These are phyloP conservation scores for Macrolepiota albuminosa DNA, from an alignment of 768 basidiomycete genomes.

Conservation along the genomic window DNA sequence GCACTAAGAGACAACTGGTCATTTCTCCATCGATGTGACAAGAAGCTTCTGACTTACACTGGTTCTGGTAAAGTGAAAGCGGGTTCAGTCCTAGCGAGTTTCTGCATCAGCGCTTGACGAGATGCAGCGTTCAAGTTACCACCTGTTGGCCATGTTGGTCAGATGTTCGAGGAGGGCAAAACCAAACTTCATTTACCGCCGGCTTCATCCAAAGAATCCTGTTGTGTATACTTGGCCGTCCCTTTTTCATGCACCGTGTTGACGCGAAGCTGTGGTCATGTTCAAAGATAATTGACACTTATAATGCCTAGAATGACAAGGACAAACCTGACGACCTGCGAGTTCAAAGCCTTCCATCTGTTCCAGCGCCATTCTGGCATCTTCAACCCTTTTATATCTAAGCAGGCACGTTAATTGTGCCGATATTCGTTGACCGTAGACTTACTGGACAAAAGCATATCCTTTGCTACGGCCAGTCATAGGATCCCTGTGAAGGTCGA, in stretches of 20 bases:
- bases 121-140: conserved; percentile 98
- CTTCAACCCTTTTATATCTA: conserved; percentile 87
- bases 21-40: conserved; percentile 12
- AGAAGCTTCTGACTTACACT: conserved; percentile 40
- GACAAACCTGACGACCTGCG: conserved; percentile 83
- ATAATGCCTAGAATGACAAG: neutral
- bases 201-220: conserved; percentile 83
- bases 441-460: conserved; percentile 95
- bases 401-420: neutral
- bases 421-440: conserved; percentile 5
- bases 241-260: conserved; percentile 94
- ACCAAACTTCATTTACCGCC: conserved; percentile 52
- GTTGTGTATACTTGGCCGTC: conserved; percentile 64
- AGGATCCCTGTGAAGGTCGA: conserved; percentile 95
- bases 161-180: neutral
- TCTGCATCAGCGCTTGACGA: conserved; percentile 99
- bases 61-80: conserved; percentile 52
- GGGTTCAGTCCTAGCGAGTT: conserved; percentile 93
- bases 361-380: conserved; percentile 94
- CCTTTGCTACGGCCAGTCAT: conserved; percentile 96
- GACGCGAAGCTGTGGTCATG: conserved; percentile 60
- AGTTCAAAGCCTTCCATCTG: conserved; percentile 99
- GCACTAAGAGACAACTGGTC: conserved; percentile 34
- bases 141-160: conserved; percentile 40
- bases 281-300: neutral